Evolutionary conservation across 352 stramenopile genomes (phyloP).

Genomic region (Phytophthora palmivora): DNA sequence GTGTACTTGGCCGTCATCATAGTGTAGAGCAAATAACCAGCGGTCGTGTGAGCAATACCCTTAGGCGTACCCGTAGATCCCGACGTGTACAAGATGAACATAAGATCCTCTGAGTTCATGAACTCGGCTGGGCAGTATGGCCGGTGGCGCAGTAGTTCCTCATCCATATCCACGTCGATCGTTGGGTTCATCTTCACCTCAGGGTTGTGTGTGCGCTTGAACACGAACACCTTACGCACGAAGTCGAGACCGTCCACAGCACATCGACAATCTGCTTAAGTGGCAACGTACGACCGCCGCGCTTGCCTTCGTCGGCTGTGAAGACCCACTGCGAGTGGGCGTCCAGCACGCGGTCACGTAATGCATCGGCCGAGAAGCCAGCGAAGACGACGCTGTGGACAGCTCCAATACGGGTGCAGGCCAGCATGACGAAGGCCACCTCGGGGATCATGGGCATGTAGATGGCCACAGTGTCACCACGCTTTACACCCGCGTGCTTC

Average conservation of each 20-base stretch:
- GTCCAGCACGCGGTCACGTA: conserved; percentile 95
- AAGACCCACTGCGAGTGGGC: conserved; percentile 91
- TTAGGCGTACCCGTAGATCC: conserved; percentile 96
- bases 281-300: conserved; percentile 91
- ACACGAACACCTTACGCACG: conserved; percentile 95
- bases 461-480: conserved; percentile 96
- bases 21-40: conserved; percentile 95
- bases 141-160: conserved; percentile 86
- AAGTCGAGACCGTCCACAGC: conserved; percentile 89
- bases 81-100: conserved; percentile 98
- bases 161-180: conserved; percentile 94
- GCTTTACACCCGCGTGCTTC: conserved; percentile 76
- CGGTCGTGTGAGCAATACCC: conserved; percentile 96
- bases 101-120: conserved; percentile 96
- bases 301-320: conserved; percentile 92
- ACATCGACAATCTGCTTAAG: conserved; percentile 97
- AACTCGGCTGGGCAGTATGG: conserved; percentile 95
- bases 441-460: conserved; percentile 99
- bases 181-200: conserved; percentile 72
- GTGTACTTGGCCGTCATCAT: conserved; percentile 93
- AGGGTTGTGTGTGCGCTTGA: conserved; percentile 87
- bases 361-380: conserved; percentile 93
- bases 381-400: conserved; percentile 98
- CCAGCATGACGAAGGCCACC: conserved; percentile 96
- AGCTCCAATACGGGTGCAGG: conserved; percentile 96